Evolutionary conservation across 495 filamentous ascomycete species (phyloP).

Genomic region (Penicillium tannophilum): DNA sequence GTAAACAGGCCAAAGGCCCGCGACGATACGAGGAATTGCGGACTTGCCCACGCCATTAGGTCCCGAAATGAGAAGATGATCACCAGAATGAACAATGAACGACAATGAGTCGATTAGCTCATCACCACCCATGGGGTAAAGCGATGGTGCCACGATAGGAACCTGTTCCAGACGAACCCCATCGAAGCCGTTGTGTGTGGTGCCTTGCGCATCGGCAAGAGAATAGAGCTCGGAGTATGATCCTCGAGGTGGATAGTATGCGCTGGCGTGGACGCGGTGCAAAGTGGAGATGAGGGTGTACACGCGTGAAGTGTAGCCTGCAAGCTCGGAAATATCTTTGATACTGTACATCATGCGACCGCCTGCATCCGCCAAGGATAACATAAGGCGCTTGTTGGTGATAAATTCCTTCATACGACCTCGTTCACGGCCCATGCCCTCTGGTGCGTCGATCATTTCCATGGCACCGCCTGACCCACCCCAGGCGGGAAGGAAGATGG

Average conservation of each 20-base stretch:
- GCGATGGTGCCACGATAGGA: constrained; percentile 82
- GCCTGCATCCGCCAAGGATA: constrained; percentile 94
- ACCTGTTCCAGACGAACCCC: constrained; percentile 93
- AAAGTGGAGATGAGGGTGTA: constrained; percentile 94
- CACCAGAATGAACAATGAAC: constrained; percentile 83
- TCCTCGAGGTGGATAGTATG: constrained; percentile 72
- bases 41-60: constrained; percentile 95
- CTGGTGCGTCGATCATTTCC: constrained; percentile 56
- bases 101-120: constrained; percentile 87
- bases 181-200: constrained; percentile 89
- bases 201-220: constrained; percentile 87
- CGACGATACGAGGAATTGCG: constrained; percentile 84
- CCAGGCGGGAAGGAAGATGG: constrained; percentile 94
- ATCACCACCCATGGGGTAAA: constrained; percentile 81
- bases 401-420: constrained; percentile 98
- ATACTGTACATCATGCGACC: constrained; percentile 99
- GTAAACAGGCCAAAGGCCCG: constrained; percentile 95
- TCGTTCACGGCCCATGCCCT: constrained; percentile 63
- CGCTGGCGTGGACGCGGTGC: constrained; percentile 87
- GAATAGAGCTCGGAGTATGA: constrained; percentile 80
- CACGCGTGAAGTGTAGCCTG: constrained; percentile 93
- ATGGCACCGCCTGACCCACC: constrained; percentile 74
- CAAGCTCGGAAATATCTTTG: constrained; percentile 93
- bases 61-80: constrained; percentile 92
- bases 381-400: constrained; percentile 98